phyloP scores from a whole-genome alignment of 495 filamentous ascomycete genomes.

The Lasiosphaeriaceae sp. region DNA sequence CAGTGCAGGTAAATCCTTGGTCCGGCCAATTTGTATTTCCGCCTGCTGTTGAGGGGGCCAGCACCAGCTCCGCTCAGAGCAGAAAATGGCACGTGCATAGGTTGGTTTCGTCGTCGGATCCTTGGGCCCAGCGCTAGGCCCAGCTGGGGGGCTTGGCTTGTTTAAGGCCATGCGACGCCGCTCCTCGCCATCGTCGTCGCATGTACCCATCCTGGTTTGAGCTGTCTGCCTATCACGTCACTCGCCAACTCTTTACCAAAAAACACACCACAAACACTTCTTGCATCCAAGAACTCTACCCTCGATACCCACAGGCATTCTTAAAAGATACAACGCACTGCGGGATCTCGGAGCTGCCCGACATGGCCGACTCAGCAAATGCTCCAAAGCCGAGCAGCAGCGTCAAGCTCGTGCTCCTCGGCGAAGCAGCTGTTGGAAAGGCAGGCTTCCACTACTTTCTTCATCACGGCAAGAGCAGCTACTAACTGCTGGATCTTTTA shows the following conservation, averaged over 20 bases:
- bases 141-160: not conserved
- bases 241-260: slow-evolving; percentile 11
- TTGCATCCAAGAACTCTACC: not conserved
- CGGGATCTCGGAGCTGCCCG: not conserved
- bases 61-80: too few species aligned
- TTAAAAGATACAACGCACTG: not conserved
- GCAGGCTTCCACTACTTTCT: slow-evolving; percentile 44
- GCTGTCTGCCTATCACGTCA: slow-evolving; percentile 32
- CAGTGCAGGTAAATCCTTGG: not conserved
- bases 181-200: slow-evolving; percentile 9
- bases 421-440: slow-evolving; percentile 97
- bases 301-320: slow-evolving; percentile 2
- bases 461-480: not conserved
- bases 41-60: not conserved
- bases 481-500: slow-evolving; percentile 30
- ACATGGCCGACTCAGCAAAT: slow-evolving; percentile 52
- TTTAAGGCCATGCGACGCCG: slow-evolving; percentile 10
- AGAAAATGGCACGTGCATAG: slow-evolving; percentile 13
- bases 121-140: slow-evolving; percentile 7
- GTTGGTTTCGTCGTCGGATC: not conserved
- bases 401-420: slow-evolving; percentile 95
- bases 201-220: slow-evolving; percentile 16
- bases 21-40: not conserved
- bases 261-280: not conserved
- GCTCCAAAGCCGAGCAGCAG: slow-evolving; percentile 95